phyloP scores from a whole-genome alignment of 2,329 filamentous ascomycete genomes.

The Xylaria sp. region DNA sequence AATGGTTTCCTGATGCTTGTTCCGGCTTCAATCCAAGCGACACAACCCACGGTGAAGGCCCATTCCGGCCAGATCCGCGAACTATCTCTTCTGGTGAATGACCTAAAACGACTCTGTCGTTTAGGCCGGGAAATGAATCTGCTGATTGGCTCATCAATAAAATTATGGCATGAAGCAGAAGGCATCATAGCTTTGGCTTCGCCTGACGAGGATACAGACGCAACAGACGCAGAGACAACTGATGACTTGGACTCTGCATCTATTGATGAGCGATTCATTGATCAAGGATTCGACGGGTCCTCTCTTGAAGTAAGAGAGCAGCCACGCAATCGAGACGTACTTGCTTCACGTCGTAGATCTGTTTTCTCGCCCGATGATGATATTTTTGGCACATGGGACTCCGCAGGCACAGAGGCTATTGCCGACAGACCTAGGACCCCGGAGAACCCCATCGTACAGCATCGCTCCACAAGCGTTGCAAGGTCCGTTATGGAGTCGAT shows the following conservation, averaged over 20 bases:
- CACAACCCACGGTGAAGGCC: conserved; percentile 82
- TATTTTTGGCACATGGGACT: conserved; percentile 67
- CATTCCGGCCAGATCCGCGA: conserved; percentile 87
- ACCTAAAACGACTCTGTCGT: conserved; percentile 79
- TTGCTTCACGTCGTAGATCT: conserved; percentile 64
- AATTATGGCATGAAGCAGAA: conserved; percentile 82
- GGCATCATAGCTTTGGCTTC: conserved; percentile 87
- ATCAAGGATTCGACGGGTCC: conserved; percentile 60
- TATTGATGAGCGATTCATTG: conserved; percentile 58
- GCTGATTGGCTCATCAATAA: conserved; percentile 65
- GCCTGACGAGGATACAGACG: conserved; percentile 66
- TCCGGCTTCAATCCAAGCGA: conserved; percentile 81
- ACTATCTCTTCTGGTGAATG: conserved; percentile 82
- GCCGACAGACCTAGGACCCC: conserved; percentile 54
- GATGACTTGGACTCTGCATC: conserved; percentile 54
- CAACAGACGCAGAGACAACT: conserved; percentile 48
- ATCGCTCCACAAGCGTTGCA: conserved; percentile 61
- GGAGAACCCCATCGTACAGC: conserved; percentile 50
- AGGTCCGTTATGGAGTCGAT: conserved; percentile 72
- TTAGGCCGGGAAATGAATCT: conserved; percentile 76
- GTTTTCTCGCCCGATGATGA: conserved; percentile 74
- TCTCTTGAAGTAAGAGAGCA: conserved; percentile 57
- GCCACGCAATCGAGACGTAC: conserved; percentile 57
- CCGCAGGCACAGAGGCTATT: conserved; percentile 52
- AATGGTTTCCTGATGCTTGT: conserved; percentile 70